Base-by-base conservation (phyloP, 768 basidiomycete genomes). In the Phlebiopsis flavidoalba region DNA sequence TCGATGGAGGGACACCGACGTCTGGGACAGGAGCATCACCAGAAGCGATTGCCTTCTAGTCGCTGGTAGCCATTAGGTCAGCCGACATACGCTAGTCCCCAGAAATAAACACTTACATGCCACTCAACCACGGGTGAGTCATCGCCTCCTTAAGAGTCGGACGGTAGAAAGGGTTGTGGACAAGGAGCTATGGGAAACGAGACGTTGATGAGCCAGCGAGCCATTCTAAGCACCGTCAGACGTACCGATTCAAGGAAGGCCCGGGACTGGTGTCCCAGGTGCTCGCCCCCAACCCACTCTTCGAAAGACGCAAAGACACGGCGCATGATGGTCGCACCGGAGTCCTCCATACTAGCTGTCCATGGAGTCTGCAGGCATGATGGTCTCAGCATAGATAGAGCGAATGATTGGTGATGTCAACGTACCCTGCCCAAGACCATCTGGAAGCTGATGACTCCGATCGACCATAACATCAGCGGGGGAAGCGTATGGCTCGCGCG, bases 391-490 rank as follows among this genome's bases (percentile, higher is more conserved):
- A 22, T 22, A 15, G 14, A 36, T 35, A n/a, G n/a, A n/a, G n/a
- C n/a, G n/a, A n/a, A n/a, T n/a, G n/a, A n/a, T n/a, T n/a, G n/a
- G 33, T 3, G 7, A 11, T 31, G 15, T 4, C 5, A 8, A 58
- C 66, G 21, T 40, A 70, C 67, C 57, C 62, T 59, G 17, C 69
- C 68, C 33, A 62, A 59, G 8, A 69, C 14, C 57, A 58, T 58
- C 49, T 45, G 26, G 33, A 58, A 17, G 49, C 36, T 7, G n/a
- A 58, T 33, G n/a, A 80, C 77, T 8, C 77, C 79, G 33, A 77
- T 70, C 8, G 75, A 75, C 79, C 79, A 81, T 22, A n/a, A 78
- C 72, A 62, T 81, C 79, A 14, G 73, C 77, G 61, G n/a, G 73
- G 36, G 77, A 76, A 21, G 77, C 76, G 65, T 80, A 80, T 60